Base-by-base conservation (phyloP, 2,329 filamentous ascomycete species). In the Penicillium frequentans region DNA sequence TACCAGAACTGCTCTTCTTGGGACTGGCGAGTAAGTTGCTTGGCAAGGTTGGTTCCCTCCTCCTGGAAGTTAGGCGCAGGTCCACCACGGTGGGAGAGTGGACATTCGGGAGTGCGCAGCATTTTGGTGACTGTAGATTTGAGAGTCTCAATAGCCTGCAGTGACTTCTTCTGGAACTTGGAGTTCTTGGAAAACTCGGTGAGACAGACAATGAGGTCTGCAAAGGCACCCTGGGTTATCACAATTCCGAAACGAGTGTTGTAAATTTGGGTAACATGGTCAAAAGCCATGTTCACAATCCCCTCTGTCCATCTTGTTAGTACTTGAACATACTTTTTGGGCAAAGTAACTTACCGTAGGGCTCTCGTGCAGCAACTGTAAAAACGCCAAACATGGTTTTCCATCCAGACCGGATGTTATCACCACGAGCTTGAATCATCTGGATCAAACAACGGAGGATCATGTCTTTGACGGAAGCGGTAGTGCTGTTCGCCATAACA, bases 361-460 rank as follows among this genome's bases (percentile, higher is more conserved):
- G 91, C 70, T 98, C 96, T 59, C 89, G 84, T 19, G 96, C 95
- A 27, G 96, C 95, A 37, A 98, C 92, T 1, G 93, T 97, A 71
- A 99, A 99, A 29, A 97, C 93, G 4, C 93, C 95, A 75, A 99
- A 98, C 93, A 99, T 99, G 21, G 96, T 98, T 71, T 95, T 89
- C 95, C 95, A 99, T 5, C 95, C 95, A 39, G 93, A 97, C 52
- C 93, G 88, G 69, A 99, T 99, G 66, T 98, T 98, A 75, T 97
- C 90, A 6, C 96, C 96, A 56, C 91, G 85, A 31, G 93, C 93
- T 77, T 99, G 95, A 48, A 99, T 96, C 96, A 99, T 99, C 75
- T 99, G 96, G 55, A 97, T 96, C 59, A 99, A 80, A 71, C 96
- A 99, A 44, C 93, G 87, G 24, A 99, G 80, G 46, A 96, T 91